phyloP scores from a whole-genome alignment of 2,329 filamentous ascomycete genomes.

The Plectosphaerella cucumerina region DNA sequence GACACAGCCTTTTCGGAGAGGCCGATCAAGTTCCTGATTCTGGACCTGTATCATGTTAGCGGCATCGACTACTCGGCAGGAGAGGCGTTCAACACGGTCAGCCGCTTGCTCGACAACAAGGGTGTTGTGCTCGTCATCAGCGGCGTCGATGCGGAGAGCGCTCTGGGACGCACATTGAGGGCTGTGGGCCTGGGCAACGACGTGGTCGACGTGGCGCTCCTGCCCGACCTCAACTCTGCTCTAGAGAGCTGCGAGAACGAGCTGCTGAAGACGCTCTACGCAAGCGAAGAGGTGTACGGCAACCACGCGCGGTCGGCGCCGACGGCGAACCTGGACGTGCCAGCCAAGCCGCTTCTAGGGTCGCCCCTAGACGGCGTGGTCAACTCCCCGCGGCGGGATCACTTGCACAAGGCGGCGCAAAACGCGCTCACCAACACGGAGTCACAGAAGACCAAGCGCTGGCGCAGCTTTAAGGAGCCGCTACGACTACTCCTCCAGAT shows the following conservation, averaged over 20 bases:
- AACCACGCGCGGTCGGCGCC: constrained; percentile 34
- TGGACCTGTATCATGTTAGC: constrained; percentile 85
- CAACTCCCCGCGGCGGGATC: constrained; percentile 75
- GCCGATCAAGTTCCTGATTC: constrained; percentile 83
- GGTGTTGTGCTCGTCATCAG: constrained; percentile 79
- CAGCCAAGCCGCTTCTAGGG: constrained; percentile 29
- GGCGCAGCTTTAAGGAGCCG: constrained; percentile 85
- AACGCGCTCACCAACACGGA: constrained; percentile 68
- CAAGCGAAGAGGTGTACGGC: constrained; percentile 59
- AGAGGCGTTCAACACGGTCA: constrained; percentile 91
- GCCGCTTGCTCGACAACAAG: constrained; percentile 73
- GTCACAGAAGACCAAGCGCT: constrained; percentile 57
- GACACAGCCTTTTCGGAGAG: constrained; percentile 73
- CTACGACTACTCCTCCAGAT: constrained; percentile 89
- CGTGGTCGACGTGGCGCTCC: constrained; percentile 70
- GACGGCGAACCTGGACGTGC: constrained; percentile 44
- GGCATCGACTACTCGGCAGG: constrained; percentile 95
- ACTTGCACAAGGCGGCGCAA: constrained; percentile 74
- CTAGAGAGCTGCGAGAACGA: constrained; percentile 95
- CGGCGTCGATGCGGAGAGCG: constrained; percentile 70
- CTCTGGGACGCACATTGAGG: constrained; percentile 72
- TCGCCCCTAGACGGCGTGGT: constrained; percentile 42
- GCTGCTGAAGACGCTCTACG: constrained; percentile 76
- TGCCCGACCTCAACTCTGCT: constrained; percentile 87
- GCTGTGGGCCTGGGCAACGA: constrained; percentile 79